Evolutionary conservation across 2,329 filamentous ascomycete genomes (phyloP).

Genomic region (Penicillium aurantiogriseum): DNA sequence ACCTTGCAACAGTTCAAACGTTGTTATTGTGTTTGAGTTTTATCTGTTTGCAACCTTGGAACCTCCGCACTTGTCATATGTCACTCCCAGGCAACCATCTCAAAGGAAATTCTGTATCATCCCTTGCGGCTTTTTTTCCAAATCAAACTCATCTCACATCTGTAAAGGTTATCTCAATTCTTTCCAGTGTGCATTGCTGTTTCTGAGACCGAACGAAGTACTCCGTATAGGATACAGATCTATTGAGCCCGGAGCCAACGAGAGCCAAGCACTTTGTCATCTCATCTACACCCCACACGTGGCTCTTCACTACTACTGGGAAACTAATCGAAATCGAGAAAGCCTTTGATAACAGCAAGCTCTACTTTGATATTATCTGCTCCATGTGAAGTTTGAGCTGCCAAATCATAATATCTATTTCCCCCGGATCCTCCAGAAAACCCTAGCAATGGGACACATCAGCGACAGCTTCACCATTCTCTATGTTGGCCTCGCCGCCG

Average conservation of each 20-base stretch:
- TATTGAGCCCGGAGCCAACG: background rate
- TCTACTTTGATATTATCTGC: background rate
- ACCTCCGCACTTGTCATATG: background rate
- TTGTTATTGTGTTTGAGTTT: background rate
- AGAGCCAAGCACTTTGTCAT: background rate
- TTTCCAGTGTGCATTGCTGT: too few relatives aligned
- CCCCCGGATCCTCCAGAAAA: background rate
- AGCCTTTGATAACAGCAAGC: background rate
- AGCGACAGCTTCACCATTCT: slow-evolving; percentile 15
- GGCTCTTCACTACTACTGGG: background rate
- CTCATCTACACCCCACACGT: background rate
- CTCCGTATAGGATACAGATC: too few relatives aligned
- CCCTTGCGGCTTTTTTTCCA: background rate
- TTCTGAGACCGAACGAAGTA: background rate
- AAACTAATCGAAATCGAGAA: background rate
- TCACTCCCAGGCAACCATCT: background rate
- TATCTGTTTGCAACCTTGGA: background rate
- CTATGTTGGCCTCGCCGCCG: slow-evolving; percentile 20
- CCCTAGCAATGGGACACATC: slow-evolving; percentile 13
- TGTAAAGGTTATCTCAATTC: background rate
- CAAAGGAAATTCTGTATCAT: background rate
- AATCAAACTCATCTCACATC: background rate
- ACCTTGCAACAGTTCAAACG: background rate
- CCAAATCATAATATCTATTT: background rate
- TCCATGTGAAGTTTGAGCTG: background rate